Evolutionary conservation across 768 basidiomycete genomes (phyloP), one percentile per base, ranked within the genome.

Genomic region (Ephemerocybe angulata): DNA sequence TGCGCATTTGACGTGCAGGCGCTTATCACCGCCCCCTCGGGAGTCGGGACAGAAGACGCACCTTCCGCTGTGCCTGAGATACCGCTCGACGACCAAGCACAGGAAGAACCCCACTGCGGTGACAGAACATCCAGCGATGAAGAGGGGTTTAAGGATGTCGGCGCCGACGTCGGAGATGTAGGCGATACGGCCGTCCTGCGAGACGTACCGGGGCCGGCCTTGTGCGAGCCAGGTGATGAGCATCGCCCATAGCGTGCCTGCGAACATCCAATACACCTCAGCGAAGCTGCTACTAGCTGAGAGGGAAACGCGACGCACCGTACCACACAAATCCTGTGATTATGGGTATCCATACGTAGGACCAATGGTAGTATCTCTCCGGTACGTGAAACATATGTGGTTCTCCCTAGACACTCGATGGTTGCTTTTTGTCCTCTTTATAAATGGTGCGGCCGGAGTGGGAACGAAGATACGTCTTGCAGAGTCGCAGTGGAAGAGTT

Each of bases 121-220:
- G 55, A 89, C 77, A 35, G 74, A 71, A 60, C 83, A 85, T 6
- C 84, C 84, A 15, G 77, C 72, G 48, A 91, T 72, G 62, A 92
- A 92, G 33, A 91, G 76, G 3, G 90, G 89, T 64, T 91, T 90
- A 41, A 91, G 71, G 50, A 77, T 73, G 59, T 78, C 78, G 19
- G 90, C 88, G n/a, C 85, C 88, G 31, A 90, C 69, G 62, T 91
- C 88, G 38, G 87, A 88, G 46, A 91, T 89, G 67, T 86, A 89
- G n/a, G 83, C 81, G 50, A 89, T 81, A 1, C 67, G 67, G 21
- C 78, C 78, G 33, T 83, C 76, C 65, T 79, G 74, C 13, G 84
- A 78, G 15, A 74, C 74, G 60, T 85, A 85, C 62, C 74, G 74
- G 8, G 83, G 86, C 28, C 79, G 72, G 19, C 87, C 86, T n/a